phyloP scores from a whole-genome alignment of 1,284 basidiomycete genomes.

The Puccinia sorghi region DNA sequence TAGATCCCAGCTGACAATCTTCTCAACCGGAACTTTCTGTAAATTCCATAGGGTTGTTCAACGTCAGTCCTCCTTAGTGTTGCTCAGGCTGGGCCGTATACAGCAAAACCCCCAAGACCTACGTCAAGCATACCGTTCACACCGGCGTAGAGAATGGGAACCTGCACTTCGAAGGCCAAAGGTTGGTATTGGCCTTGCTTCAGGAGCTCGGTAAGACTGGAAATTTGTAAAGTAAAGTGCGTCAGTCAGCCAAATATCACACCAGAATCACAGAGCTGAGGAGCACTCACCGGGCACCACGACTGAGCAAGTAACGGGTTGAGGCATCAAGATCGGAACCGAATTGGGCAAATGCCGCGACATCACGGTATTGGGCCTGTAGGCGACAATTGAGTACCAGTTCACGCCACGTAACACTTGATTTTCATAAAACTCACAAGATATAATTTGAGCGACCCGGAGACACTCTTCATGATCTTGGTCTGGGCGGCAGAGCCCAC shows the following conservation, averaged over 20 bases:
- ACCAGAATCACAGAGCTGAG: slow-evolving; percentile 19
- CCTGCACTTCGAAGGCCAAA: slow-evolving; percentile 85
- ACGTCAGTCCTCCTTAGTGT: neutral
- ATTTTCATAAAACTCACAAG: slow-evolving; percentile 63
- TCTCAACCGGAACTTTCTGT: slow-evolving; percentile 86
- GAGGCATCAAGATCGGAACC: slow-evolving; percentile 99
- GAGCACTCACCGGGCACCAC: slow-evolving; percentile 64
- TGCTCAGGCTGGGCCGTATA: slow-evolving; percentile 30
- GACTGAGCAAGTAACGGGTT: slow-evolving; percentile 91
- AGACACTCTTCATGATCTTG: slow-evolving; percentile 99
- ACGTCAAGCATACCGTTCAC: slow-evolving; percentile 77
- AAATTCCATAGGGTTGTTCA: slow-evolving; percentile 62
- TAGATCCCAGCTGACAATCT: slow-evolving; percentile 91
- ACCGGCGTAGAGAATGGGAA: slow-evolving; percentile 98
- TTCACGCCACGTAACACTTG: neutral
- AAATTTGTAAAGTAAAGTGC: slow-evolving; percentile 57
- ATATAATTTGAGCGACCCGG: slow-evolving; percentile 98
- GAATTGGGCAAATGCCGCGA: slow-evolving; percentile 98
- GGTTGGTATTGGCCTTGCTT: slow-evolving; percentile 99
- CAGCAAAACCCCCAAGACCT: slow-evolving; percentile 50
- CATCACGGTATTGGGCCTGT: slow-evolving; percentile 92
- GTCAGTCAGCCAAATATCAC: slow-evolving; percentile 10
- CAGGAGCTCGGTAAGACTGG: slow-evolving; percentile 95
- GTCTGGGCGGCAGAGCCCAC: slow-evolving; percentile 99
- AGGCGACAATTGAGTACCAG: slow-evolving; percentile 1